Percentiles rank a stretch among this genome's conserved stretches.
Conservation (phyloP, 164 flowering plant species). For the Malania oleifera region DNA sequence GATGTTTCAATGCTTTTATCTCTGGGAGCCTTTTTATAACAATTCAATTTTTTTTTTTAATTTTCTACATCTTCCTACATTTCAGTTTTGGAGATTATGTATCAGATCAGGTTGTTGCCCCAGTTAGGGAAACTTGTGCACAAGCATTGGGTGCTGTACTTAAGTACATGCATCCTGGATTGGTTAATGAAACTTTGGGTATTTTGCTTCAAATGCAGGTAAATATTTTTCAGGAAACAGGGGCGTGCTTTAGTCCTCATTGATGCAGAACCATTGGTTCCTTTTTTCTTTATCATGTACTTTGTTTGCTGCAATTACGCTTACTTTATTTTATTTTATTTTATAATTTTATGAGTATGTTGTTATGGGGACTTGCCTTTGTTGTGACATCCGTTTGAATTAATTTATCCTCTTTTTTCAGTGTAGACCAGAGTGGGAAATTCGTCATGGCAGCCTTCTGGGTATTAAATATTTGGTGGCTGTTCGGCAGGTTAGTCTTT, state of each 20-base stretch:
- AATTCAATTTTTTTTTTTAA: neutral
- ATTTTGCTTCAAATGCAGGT: slow-evolving; percentile 97
- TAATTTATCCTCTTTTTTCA: slow-evolving; percentile 36
- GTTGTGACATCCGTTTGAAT: slow-evolving; percentile 13
- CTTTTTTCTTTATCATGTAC: neutral
- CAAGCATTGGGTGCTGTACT: slow-evolving; percentile 95
- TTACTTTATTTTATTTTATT: slow-evolving; percentile 14
- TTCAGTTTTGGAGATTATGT: slow-evolving; percentile 97
- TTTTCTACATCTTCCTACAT: slow-evolving; percentile 3
- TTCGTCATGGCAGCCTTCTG: slow-evolving; percentile 97
- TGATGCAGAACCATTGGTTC: neutral
- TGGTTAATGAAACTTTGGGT: slow-evolving; percentile 74
- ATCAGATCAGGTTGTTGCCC: slow-evolving; percentile 99
- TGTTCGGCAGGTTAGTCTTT: slow-evolving; percentile 65
- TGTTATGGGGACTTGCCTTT: neutral
- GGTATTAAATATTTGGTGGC: slow-evolving; percentile 97
- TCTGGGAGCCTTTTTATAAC: neutral
- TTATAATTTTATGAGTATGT: neutral
- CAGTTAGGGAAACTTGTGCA: slow-evolving; percentile 98
- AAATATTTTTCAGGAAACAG: slow-evolving; percentile 18
- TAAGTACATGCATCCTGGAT: slow-evolving; percentile 83
- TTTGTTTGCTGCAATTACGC: too few species aligned
- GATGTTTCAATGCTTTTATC: neutral
- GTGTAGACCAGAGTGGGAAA: slow-evolving; percentile 97
- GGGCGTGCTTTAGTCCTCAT: slow-evolving; percentile 1